phyloP scores from a whole-genome alignment of 1,284 basidiomycete species.

The Leccinum solheimii region DNA sequence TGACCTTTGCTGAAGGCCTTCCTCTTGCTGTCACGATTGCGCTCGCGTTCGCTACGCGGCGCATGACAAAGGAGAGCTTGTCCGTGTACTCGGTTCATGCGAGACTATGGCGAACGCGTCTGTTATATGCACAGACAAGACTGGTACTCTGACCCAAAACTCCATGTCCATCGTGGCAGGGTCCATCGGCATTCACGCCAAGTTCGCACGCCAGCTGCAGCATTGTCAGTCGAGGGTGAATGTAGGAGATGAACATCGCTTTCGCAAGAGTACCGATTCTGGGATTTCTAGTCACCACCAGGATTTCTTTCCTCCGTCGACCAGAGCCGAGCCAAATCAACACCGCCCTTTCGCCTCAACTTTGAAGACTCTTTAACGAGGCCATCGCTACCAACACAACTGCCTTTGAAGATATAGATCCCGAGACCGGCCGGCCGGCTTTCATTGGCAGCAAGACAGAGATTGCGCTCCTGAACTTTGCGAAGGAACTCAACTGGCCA shows the following conservation, averaged over 20 bases:
- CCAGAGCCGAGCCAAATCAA: constrained; percentile 62
- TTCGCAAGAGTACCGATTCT: constrained; percentile 36
- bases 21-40: constrained; percentile 97
- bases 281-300: constrained; percentile 44
- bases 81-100: constrained; percentile 93
- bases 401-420: constrained; percentile 85
- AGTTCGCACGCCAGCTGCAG: constrained; percentile 83
- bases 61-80: constrained; percentile 95
- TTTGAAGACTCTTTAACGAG: constrained; percentile 78
- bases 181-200: constrained; percentile 89
- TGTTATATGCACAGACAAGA: constrained; percentile 96
- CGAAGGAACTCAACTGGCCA: constrained; percentile 84
- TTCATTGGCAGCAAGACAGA: constrained; percentile 73
- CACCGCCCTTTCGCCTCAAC: constrained; percentile 58
- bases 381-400: constrained; percentile 94
- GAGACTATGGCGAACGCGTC: constrained; percentile 99
- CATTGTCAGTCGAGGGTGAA: constrained; percentile 69
- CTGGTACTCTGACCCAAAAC: constrained; percentile 92
- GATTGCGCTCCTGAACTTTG: constrained; percentile 88
- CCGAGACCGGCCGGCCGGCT: constrained; percentile 64
- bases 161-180: constrained; percentile 96
- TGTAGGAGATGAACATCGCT: constrained; percentile 56
- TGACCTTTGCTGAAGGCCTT: constrained; percentile 56
- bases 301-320: constrained; percentile 92
- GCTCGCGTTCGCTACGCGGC: constrained; percentile 93